These are phyloP conservation scores for Gonapodya prolifera DNA, from an alignment of 192 early-diverging fungal genomes.

Conservation along the genomic window DNA sequence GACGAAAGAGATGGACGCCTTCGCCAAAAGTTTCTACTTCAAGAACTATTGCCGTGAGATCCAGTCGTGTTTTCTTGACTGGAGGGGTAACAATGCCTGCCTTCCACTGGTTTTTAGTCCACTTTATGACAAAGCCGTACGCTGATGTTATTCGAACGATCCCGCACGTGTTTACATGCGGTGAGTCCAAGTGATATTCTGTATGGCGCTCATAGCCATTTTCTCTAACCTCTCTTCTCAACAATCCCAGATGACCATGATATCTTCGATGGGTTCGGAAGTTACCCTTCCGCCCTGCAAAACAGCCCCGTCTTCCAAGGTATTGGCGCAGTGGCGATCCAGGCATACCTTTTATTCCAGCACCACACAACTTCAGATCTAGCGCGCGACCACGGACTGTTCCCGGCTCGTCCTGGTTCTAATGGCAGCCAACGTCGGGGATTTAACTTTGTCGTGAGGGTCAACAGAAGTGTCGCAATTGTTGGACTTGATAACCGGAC, in stretches of 20 bases:
- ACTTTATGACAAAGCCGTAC: slow-evolving; percentile 22
- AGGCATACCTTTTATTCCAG: slow-evolving; percentile 80
- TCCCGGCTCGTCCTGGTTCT: slow-evolving; percentile 14
- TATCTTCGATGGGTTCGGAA: slow-evolving; percentile 74
- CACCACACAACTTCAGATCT: slow-evolving; percentile 50
- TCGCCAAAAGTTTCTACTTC: slow-evolving; percentile 56
- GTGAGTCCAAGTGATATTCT: no score
- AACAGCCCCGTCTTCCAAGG: slow-evolving; percentile 53
- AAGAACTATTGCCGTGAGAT: slow-evolving; percentile 32
- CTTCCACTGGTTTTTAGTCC: slow-evolving; percentile 10
- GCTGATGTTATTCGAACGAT: neutral
- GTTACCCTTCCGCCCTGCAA: slow-evolving; percentile 64
- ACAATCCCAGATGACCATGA: slow-evolving; percentile 76
- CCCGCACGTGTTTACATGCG: neutral
- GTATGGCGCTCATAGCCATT: no score
- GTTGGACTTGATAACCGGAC: slow-evolving; percentile 58
- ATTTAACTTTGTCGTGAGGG: slow-evolving; percentile 48
- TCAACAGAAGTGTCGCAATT: slow-evolving; percentile 50
- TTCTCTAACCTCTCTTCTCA: no score
- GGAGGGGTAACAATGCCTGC: no score
- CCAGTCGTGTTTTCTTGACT: no score
- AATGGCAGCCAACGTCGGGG: slow-evolving; percentile 38
- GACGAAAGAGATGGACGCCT: slow-evolving; percentile 37
- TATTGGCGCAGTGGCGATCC: slow-evolving; percentile 54
- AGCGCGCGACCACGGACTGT: slow-evolving; percentile 11